Percentiles rank a stretch among this genome's conserved stretches.
Conservation (phyloP, 768 basidiomycete genomes). For the Suillus variegatus region DNA sequence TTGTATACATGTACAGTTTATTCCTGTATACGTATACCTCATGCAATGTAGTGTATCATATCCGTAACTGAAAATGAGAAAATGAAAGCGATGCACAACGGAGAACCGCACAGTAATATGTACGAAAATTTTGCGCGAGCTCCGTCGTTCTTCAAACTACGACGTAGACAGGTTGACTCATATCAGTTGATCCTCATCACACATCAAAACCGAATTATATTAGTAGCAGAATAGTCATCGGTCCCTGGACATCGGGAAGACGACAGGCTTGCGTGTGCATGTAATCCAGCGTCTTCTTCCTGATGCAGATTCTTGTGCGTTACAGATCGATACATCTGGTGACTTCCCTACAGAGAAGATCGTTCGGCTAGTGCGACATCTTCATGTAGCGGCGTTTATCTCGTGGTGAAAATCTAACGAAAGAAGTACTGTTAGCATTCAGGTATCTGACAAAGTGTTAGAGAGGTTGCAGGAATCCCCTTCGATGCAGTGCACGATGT, state of each 20-base stretch:
- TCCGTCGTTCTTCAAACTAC: too few species aligned
- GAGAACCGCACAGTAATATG: too few species aligned
- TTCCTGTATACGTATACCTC: background rate
- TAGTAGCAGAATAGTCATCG: constrained; percentile 45
- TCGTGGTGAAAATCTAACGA: background rate
- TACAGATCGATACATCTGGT: constrained; percentile 76
- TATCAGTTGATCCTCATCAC: too few species aligned
- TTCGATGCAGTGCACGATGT: constrained; percentile 53
- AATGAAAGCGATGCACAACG: too few species aligned
- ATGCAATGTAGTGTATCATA: background rate
- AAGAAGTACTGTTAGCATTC: background rate
- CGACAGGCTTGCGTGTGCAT: constrained; percentile 62
- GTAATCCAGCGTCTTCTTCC: constrained; percentile 52
- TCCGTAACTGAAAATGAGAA: background rate
- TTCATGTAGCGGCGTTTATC: constrained; percentile 18
- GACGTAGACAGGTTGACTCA: too few species aligned
- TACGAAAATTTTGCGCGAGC: too few species aligned
- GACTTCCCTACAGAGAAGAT: constrained; percentile 60
- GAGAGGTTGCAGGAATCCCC: constrained; percentile 58
- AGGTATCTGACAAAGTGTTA: constrained; percentile 39
- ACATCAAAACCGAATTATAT: constrained; percentile 23
- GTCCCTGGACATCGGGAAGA: constrained; percentile 39
- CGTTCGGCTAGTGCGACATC: constrained; percentile 34
- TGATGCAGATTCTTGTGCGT: constrained; percentile 37
- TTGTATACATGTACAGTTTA: background rate